Percentiles rank a stretch among this genome's conserved stretches.
phyloP scores from a whole-genome alignment of 306 rosid species.

The Acacia confusa region DNA sequence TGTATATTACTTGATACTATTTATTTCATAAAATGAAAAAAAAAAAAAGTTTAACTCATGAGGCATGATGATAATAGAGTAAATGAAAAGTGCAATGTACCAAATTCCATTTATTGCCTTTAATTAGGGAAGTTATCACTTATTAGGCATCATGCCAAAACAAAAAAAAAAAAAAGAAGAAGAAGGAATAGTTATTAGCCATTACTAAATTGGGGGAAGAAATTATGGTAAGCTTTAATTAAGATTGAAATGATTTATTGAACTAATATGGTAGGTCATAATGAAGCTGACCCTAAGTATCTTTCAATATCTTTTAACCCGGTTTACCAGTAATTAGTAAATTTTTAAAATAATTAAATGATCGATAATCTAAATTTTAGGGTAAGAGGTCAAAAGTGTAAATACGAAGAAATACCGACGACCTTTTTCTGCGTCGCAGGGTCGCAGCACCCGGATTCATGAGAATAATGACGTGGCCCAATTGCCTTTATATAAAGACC shows the following conservation, averaged over 20 bases:
- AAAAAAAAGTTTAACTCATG: background rate
- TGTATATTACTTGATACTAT: too few species aligned
- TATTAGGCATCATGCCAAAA: too few species aligned
- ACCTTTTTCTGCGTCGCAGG: constrained; percentile 7
- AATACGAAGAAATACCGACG: constrained; percentile 22
- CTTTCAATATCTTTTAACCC: background rate
- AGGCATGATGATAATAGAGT: background rate
- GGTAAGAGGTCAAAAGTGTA: constrained; percentile 32
- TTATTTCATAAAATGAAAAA: background rate
- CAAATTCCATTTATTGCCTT: background rate
- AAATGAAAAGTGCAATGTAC: background rate
- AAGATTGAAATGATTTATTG: background rate
- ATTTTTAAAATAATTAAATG: too few species aligned
- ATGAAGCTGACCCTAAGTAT: background rate
- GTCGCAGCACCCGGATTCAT: background rate
- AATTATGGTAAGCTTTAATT: background rate
- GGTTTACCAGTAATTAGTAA: too few species aligned
- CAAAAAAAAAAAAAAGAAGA: too few species aligned
- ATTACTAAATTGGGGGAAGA: background rate
- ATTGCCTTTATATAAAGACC: background rate
- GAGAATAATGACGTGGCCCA: background rate
- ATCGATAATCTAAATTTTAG: background rate
- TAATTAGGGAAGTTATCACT: background rate
- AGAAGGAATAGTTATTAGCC: too few species aligned
- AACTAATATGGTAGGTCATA: background rate